phyloP scores from a whole-genome alignment of 306 rosid species.

The Comarum palustre region DNA sequence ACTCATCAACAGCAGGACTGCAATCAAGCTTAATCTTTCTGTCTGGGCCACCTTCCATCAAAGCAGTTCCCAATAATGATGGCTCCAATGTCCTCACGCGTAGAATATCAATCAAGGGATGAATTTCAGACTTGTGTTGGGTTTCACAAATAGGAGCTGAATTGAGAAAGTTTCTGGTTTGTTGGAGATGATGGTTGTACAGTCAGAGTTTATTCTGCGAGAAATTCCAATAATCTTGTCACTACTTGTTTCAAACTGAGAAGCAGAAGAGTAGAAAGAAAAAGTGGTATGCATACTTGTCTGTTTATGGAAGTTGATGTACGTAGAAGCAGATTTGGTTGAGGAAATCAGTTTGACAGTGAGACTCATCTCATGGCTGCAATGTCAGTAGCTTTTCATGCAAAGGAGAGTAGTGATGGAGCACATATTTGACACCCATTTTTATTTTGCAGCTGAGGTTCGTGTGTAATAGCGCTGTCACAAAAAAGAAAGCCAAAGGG shows the following conservation, averaged over 20 bases:
- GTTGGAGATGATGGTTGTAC: not conserved
- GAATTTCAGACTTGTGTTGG: not conserved
- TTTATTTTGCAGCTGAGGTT: too few species aligned
- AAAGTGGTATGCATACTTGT: not conserved
- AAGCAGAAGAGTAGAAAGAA: not conserved
- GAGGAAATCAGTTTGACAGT: not conserved
- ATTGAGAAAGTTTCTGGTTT: not conserved
- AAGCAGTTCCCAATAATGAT: conserved; percentile 77
- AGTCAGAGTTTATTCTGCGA: not conserved
- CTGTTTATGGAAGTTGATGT: not conserved
- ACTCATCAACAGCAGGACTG: conserved; percentile 92
- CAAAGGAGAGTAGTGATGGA: not conserved
- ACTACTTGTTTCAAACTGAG: not conserved
- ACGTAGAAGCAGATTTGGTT: not conserved
- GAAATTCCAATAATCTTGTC: not conserved
- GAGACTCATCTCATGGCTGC: not conserved
- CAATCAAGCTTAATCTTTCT: conserved; percentile 80
- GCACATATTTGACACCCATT: too few species aligned
- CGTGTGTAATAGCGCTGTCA: too few species aligned
- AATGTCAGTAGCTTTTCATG: not conserved
- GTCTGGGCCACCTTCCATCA: conserved; percentile 95
- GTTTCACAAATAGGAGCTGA: not conserved
- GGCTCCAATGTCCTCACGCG: conserved; percentile 65
- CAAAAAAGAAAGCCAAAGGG: too few species aligned
- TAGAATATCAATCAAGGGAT: not conserved